These are phyloP conservation scores for Fraxinus nigra DNA, from an alignment of 305 asterid genomes.

Conservation along the genomic window DNA sequence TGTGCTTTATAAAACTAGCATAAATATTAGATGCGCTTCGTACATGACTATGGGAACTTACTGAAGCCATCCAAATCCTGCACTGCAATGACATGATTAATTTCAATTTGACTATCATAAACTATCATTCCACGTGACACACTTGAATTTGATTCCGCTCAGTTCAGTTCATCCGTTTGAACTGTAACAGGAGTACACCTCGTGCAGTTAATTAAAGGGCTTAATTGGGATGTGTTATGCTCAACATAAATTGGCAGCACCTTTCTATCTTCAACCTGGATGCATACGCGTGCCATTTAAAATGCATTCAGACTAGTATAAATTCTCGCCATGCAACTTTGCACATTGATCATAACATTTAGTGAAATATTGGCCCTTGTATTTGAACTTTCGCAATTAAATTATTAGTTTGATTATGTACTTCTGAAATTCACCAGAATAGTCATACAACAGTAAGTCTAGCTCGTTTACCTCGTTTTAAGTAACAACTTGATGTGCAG, in stretches of 20 bases:
- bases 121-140: not conserved
- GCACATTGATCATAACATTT: not conserved
- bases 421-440: not conserved
- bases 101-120: not conserved
- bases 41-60: not conserved
- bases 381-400: not conserved
- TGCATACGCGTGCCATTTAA: not conserved
- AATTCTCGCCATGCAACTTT: not conserved
- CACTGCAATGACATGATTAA: no score
- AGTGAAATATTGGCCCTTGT: not conserved
- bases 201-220: not conserved
- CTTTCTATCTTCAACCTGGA: not conserved
- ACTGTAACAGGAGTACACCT: not conserved
- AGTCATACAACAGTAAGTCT: not conserved
- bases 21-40: not conserved
- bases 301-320: not conserved
- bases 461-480: conserved; percentile 31
- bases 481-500: conserved; percentile 18
- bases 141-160: not conserved
- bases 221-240: not conserved
- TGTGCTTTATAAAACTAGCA: not conserved
- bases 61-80: no score
- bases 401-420: not conserved
- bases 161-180: not conserved
- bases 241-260: not conserved